Percentiles rank a stretch among this genome's conserved stretches.
Evolutionary conservation across 805 yeast species (phyloP).

Genomic region (Kodamaea fukazawae): DNA sequence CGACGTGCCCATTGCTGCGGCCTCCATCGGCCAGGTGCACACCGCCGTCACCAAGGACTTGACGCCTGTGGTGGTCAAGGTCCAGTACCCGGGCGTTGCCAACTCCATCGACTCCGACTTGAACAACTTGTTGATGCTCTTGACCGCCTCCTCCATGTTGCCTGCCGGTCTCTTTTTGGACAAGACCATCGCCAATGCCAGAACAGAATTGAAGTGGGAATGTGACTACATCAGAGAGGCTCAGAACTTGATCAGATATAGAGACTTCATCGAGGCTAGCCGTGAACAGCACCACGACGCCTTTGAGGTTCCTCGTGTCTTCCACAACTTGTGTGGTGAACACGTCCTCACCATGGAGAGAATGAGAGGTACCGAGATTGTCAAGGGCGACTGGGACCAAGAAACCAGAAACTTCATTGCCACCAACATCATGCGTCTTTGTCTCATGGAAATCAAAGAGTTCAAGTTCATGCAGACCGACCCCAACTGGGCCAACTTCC

Average conservation of each 20-base stretch:
- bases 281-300: slow-evolving; percentile 41
- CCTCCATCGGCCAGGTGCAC: slow-evolving; percentile 97
- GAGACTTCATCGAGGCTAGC: slow-evolving; percentile 49
- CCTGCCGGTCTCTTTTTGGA: slow-evolving; percentile 93
- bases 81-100: slow-evolving; percentile 96
- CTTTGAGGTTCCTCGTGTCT: slow-evolving; percentile 80
- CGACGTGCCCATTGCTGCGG: slow-evolving; percentile 92
- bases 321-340: slow-evolving; percentile 71
- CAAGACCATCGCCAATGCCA: slow-evolving; percentile 87
- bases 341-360: slow-evolving; percentile 87
- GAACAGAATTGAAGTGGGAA: slow-evolving; percentile 94
- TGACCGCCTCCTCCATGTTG: slow-evolving; percentile 81
- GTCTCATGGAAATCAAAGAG: slow-evolving; percentile 78
- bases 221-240: slow-evolving; percentile 95
- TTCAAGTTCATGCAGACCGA: slow-evolving; percentile 96
- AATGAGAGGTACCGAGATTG: slow-evolving; percentile 80
- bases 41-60: slow-evolving; percentile 66
- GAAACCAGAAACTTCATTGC: slow-evolving; percentile 78
- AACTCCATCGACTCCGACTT: slow-evolving; percentile 91
- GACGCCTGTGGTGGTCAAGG: slow-evolving; percentile 85
- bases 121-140: slow-evolving; percentile 74
- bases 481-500: slow-evolving; percentile 98
- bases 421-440: slow-evolving; percentile 78
- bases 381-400: slow-evolving; percentile 73
- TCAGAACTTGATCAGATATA: slow-evolving; percentile 64